Percentiles rank a stretch among this genome's conserved stretches.
Conservation (phyloP, 345 rosid species). For the Eucalyptus tenuipes region DNA sequence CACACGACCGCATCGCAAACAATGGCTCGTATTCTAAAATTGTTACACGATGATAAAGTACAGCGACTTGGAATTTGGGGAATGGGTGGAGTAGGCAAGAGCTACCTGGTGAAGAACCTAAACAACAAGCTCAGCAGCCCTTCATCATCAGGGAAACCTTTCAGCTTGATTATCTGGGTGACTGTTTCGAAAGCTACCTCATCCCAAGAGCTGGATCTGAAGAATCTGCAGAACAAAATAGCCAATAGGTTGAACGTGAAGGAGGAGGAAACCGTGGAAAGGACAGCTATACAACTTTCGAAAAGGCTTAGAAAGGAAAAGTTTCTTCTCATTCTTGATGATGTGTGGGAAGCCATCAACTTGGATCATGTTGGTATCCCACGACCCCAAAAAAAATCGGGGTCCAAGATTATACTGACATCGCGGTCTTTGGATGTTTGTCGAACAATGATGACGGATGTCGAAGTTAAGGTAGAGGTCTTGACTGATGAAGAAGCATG, state of each 20-base stretch:
- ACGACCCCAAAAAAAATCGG: neutral
- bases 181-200: conserved; percentile 6
- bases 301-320: neutral
- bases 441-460: conserved; percentile 4
- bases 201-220: neutral
- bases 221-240: conserved; percentile 6
- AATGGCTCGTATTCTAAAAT: neutral
- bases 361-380: conserved; percentile 12
- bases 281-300: neutral
- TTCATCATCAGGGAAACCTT: neutral
- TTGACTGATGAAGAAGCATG: conserved; percentile 7
- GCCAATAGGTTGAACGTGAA: conserved; percentile 12
- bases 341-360: conserved; percentile 9
- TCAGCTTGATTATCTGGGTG: conserved; percentile 3
- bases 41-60: neutral
- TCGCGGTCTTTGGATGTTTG: conserved; percentile 4
- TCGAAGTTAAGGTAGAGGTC: neutral
- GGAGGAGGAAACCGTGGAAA: conserved; percentile 2
- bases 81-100: conserved; percentile 22
- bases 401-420: conserved; percentile 8
- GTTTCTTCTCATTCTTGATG: conserved; percentile 19
- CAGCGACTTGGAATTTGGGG: conserved; percentile 13
- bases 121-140: conserved; percentile 4
- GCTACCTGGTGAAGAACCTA: conserved; percentile 11
- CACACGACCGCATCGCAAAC: neutral